Evolutionary conservation across 73 alveolate species (phyloP), one percentile per base, ranked within the genome.

Genomic region (Tetrahymena elliotti): DNA sequence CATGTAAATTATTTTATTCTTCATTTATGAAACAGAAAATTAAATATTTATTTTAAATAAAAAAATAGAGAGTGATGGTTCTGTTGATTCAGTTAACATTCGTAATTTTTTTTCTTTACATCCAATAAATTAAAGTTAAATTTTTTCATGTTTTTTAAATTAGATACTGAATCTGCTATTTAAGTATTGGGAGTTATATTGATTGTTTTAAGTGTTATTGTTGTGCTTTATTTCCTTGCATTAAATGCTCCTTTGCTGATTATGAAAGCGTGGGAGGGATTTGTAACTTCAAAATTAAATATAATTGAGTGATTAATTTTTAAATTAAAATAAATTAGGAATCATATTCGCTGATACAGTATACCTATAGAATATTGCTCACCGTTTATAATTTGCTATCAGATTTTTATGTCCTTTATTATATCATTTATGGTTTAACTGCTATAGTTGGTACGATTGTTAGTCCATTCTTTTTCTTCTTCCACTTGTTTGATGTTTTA

Each of bases 401-500:
- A 18, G 95, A 96, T 84, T 94, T 92, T 31, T 92, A 95, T 95
- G 97, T 96, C 20, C 53, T 96, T 6, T 96, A 96, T 84, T 96
- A 96, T 95, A 20, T 92, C 2, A 37, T 52, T 33, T 96, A 96
- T 84, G 94, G 95, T 38, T 94, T 95, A 35, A 53, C 95, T n/a
- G 95, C 97, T 38, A 38, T 96, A 35, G 33, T 95, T 8, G 98
- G 98, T 38, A 92, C 95, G 2, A 53, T 95, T n/a, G 93, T 94
- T 83, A 96, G 95, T 93, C 98, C 97, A 38, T 96, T 96, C 93
- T 96, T 94, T 88, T 96, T 96, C 95, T 95, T 97, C 36, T 93
- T 96, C 40, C 95, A 94, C 83, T 88, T 96, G 24, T 88, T 96
- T 40, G 98, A 96, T 53, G 96, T 96, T 24, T 47, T 96, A 16